Conservation (phyloP, 2,329 filamentous ascomycete genomes). For the Sphaerulina musiva region DNA sequence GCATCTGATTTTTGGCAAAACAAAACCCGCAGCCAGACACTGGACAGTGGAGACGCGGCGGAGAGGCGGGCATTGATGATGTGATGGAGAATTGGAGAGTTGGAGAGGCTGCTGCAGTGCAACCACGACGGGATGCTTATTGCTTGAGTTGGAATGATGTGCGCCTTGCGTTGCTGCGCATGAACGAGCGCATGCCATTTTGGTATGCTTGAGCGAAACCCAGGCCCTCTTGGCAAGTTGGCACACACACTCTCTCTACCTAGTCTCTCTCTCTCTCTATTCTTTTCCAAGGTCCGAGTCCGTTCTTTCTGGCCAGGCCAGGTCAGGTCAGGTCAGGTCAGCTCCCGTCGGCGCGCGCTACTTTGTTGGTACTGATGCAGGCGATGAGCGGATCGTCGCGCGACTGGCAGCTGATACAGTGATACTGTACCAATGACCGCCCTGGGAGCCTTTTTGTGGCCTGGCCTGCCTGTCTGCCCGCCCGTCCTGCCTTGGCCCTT, state of each 20-base stretch:
- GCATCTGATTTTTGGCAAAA: not conserved
- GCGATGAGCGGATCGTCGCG: slow-evolving; percentile 7
- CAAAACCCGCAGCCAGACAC: not conserved
- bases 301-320: too few relatives aligned
- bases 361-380: not conserved
- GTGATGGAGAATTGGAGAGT: too few relatives aligned
- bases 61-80: too few relatives aligned
- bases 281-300: too few relatives aligned
- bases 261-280: too few relatives aligned
- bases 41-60: not conserved
- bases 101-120: not conserved
- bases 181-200: not conserved
- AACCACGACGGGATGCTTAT: not conserved
- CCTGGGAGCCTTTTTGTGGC: too few relatives aligned
- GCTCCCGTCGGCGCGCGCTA: too few relatives aligned
- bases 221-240: too few relatives aligned
- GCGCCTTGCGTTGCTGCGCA: not conserved
- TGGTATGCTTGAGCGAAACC: too few relatives aligned
- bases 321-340: not conserved
- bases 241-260: too few relatives aligned
- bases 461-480: not conserved
- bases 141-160: slow-evolving; percentile 1
- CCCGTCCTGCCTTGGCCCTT: not conserved
- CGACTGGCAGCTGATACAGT: slow-evolving; percentile 3
- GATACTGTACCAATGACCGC: too few relatives aligned